Conservation (phyloP, 805 yeast species). For the Ogataea parapolymorpha region DNA sequence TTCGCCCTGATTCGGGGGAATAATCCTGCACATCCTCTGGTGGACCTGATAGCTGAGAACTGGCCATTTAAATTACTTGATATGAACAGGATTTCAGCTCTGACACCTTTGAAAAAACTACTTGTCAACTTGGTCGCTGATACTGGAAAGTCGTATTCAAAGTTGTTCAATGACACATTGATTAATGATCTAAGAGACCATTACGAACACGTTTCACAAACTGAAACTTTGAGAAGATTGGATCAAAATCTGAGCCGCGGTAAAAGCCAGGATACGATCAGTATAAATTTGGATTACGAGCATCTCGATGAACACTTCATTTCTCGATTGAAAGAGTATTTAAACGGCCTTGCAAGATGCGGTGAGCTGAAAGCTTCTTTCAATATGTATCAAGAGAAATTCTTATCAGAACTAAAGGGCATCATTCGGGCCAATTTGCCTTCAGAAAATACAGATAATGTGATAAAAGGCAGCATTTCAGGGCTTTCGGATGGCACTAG, state of each 20-base stretch:
- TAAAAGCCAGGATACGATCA: conserved; percentile 6
- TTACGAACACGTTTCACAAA: conserved; percentile 43
- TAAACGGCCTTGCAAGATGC: conserved; percentile 58
- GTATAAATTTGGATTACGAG: conserved; percentile 6
- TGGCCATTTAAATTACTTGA: conserved; percentile 47
- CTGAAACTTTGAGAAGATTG: conserved; percentile 52
- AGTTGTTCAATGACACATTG: conserved; percentile 52
- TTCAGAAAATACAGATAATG: conserved; percentile 30
- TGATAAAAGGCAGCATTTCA: conserved; percentile 17
- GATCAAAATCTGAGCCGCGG: conserved; percentile 17
- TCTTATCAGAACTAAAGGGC: conserved; percentile 67
- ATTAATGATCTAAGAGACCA: conserved; percentile 60
- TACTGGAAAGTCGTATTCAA: conserved; percentile 66
- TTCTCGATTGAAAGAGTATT: conserved; percentile 40
- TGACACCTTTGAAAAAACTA: conserved; percentile 47
- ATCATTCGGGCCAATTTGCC: conserved; percentile 70
- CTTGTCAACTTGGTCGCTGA: conserved; percentile 55
- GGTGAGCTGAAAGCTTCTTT: conserved; percentile 62
- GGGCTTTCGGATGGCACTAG: conserved; percentile 29
- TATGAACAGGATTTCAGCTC: conserved; percentile 47
- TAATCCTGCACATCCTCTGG: conserved; percentile 26
- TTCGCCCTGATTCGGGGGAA: conserved; percentile 61
- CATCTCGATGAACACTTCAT: conserved; percentile 34
- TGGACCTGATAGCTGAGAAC: conserved; percentile 29
- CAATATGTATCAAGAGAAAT: conserved; percentile 59